Evolutionary conservation across 495 filamentous ascomycete species (phyloP).

Genomic region (Penicillium roqueforti): DNA sequence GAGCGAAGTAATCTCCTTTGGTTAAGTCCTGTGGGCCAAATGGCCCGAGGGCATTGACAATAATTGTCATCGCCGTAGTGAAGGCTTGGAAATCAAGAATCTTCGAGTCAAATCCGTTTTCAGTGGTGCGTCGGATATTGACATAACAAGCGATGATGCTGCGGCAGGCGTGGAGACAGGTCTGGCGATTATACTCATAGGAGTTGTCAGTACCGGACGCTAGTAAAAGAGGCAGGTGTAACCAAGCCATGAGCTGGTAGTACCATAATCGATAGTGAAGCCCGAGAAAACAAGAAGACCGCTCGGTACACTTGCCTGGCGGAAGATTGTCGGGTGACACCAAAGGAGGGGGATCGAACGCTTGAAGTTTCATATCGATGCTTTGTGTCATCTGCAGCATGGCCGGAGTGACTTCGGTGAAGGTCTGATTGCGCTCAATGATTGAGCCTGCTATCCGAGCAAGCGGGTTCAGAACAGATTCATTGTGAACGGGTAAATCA

Average conservation of each 20-base stretch:
- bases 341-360: slow-evolving; percentile 20
- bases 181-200: slow-evolving; percentile 35
- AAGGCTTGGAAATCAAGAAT: slow-evolving; percentile 51
- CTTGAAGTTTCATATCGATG: slow-evolving; percentile 12
- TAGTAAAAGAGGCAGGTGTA: slow-evolving; percentile 52
- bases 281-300: slow-evolving; percentile 1
- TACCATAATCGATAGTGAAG: slow-evolving; percentile 18
- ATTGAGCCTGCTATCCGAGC: slow-evolving; percentile 38
- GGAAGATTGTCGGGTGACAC: slow-evolving; percentile 26
- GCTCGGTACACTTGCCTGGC: slow-evolving; percentile 27
- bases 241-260: slow-evolving; percentile 32
- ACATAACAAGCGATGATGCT: slow-evolving; percentile 42
- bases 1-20: not conserved
- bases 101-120: slow-evolving; percentile 39
- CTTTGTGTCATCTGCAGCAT: slow-evolving; percentile 42
- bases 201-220: slow-evolving; percentile 33
- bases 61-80: slow-evolving; percentile 43
- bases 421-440: slow-evolving; percentile 45
- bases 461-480: slow-evolving; percentile 11
- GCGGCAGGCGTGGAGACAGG: slow-evolving; percentile 34
- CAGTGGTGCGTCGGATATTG: slow-evolving; percentile 28
- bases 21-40: not conserved
- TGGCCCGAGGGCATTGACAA: slow-evolving; percentile 40
- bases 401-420: slow-evolving; percentile 26
- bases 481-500: not conserved